Percentiles rank a stretch among this genome's conserved stretches.
Conservation (phyloP, 192 early-diverging fungal species). For the Globomyces pollinis-pini region DNA sequence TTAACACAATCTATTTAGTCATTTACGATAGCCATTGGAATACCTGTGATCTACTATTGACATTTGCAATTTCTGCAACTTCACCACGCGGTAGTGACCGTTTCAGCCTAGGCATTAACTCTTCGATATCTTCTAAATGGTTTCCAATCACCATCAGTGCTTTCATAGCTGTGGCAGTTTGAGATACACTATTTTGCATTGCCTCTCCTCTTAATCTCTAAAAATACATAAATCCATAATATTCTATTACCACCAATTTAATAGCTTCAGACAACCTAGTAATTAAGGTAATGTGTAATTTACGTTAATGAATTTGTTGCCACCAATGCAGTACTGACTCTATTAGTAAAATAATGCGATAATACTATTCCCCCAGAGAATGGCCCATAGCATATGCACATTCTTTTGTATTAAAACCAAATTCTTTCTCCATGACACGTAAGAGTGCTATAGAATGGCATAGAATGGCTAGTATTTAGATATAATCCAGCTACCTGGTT, state of each 20-base stretch:
- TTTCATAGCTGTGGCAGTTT: constrained; percentile 75
- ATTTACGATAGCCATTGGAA: not conserved
- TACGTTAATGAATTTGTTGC: constrained; percentile 38
- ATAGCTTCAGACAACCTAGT: constrained; percentile 74
- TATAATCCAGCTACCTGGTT: constrained; percentile 53
- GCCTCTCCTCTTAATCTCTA: constrained; percentile 74
- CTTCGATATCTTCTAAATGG: constrained; percentile 63
- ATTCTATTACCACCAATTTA: constrained; percentile 74
- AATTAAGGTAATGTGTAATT: constrained; percentile 14
- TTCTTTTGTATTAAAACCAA: constrained; percentile 67
- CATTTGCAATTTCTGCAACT: constrained; percentile 81
- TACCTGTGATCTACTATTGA: constrained; percentile 44
- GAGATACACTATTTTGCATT: constrained; percentile 73
- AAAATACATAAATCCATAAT: too few species aligned
- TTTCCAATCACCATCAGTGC: constrained; percentile 74
- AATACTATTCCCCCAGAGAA: constrained; percentile 83
- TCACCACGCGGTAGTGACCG: constrained; percentile 57
- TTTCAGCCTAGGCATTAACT: constrained; percentile 56
- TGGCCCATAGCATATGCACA: constrained; percentile 85
- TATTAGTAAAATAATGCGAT: constrained; percentile 21
- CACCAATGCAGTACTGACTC: constrained; percentile 40
- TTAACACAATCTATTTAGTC: constrained; percentile 80
- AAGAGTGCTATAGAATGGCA: constrained; percentile 82
- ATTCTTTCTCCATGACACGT: constrained; percentile 70
- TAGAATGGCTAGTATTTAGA: constrained; percentile 64